Evolutionary conservation across 2,329 filamentous ascomycete species (phyloP), one percentile per base, ranked within the genome.

Genomic region (Pseudogymnoascus sp.): DNA sequence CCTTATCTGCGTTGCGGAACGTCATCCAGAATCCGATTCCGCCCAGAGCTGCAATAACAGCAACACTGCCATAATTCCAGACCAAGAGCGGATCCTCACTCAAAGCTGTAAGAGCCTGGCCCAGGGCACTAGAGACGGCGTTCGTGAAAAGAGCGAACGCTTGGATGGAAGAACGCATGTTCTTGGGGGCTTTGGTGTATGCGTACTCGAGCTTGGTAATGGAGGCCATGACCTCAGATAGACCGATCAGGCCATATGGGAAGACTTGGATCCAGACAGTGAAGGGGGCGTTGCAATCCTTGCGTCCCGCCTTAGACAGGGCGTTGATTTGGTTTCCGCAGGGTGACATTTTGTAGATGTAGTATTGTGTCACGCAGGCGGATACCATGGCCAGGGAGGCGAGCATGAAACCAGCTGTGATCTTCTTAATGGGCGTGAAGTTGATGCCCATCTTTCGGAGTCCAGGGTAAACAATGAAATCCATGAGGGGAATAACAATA

Each of bases 111-210:
- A 89, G 81, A 0, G 86, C 87, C 77, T 90, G 85, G n/a, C 86
- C 87, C 60, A 92, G 76, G 37, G 89, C 88, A 31, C 86, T 80
- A 1, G 86, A 85, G 68, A 92, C 80, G 64, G 88, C 89, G 31
- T 80, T 86, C 81, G 85, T 90, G 78, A 89, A 87, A 40, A 91
- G 80, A 71, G 86, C 86, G 69, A 91, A 79, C 18, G 84, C 83
- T 74, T 83, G 81, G 69, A 93, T 88, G n/a, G 92, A 80, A 1
- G 86, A 89, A 67, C 88, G 87, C 89, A 93, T 93, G 78, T 91
- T 91, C 70, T 83, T 84, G 25, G 89, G 89, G 0, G 89, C 88
- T 75, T 91, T 90, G 73, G 86, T 87, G 78, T 86, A 92, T 36
- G 89, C 89, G 67, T 90, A 91, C 73, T 91, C 89, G 67, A 89